Percentiles rank a stretch among this genome's conserved stretches.
Evolutionary conservation across 2,329 filamentous ascomycete species (phyloP).

Genomic region (Aspergillus nomiae): DNA sequence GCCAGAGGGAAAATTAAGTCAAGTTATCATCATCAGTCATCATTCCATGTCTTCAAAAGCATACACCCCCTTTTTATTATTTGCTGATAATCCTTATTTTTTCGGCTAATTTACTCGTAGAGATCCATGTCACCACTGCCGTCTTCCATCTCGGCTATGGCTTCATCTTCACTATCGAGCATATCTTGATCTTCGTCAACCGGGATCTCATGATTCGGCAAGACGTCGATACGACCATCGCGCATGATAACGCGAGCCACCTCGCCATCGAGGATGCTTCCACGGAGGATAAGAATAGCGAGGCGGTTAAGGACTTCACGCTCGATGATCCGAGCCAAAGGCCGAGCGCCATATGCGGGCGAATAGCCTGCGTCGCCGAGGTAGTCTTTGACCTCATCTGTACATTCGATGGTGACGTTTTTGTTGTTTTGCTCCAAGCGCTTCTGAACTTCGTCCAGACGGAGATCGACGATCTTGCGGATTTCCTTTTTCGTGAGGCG

Average conservation of each 20-base stretch:
- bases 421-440: conserved; percentile 82
- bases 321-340: conserved; percentile 86
- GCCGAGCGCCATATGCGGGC: conserved; percentile 90
- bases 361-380: conserved; percentile 90
- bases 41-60: background rate
- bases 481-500: conserved; percentile 88
- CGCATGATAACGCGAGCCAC: conserved; percentile 75
- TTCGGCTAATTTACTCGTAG: conserved; percentile 49
- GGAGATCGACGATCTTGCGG: conserved; percentile 90
- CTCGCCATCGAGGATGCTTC: conserved; percentile 84
- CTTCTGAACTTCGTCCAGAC: conserved; percentile 85
- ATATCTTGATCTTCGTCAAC: conserved; percentile 68
- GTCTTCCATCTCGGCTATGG: conserved; percentile 69
- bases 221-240: conserved; percentile 76
- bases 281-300: conserved; percentile 86
- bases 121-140: conserved; percentile 62
- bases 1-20: background rate
- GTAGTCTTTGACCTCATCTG: conserved; percentile 87
- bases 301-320: conserved; percentile 94
- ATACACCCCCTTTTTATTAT: background rate
- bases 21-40: conserved; percentile 7
- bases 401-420: conserved; percentile 81
- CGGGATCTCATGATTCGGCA: conserved; percentile 77
- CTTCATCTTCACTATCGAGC: conserved; percentile 74
- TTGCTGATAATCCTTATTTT: background rate